phyloP scores from a whole-genome alignment of 2,329 filamentous ascomycete species.

The Tolypocladium album region DNA sequence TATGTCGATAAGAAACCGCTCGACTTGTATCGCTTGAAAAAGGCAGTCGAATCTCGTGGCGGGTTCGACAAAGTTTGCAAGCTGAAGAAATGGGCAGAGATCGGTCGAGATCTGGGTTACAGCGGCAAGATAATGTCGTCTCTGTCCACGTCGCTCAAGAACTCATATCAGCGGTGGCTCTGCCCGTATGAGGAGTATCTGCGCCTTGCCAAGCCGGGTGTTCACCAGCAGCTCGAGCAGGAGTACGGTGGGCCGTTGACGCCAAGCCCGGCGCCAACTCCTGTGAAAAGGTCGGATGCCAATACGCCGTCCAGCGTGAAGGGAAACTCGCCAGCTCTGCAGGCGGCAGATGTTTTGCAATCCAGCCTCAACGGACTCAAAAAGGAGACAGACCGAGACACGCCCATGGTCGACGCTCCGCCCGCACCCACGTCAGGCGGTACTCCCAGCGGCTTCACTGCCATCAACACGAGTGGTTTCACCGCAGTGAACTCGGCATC shows the following conservation, averaged over 20 bases:
- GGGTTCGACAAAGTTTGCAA: constrained; percentile 97
- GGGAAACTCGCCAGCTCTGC: constrained; percentile 56
- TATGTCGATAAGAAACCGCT: constrained; percentile 97
- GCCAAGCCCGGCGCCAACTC: constrained; percentile 57
- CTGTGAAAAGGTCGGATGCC: constrained; percentile 55
- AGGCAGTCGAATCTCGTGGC: constrained; percentile 87
- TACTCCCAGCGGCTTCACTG: constrained; percentile 48
- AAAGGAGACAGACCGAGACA: constrained; percentile 36
- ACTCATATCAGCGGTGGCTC: constrained; percentile 95
- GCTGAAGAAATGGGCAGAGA: constrained; percentile 97
- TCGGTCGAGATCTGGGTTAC: constrained; percentile 90
- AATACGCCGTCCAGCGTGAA: constrained; percentile 48
- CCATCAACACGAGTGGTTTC: constrained; percentile 51
- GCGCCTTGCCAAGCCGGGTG: constrained; percentile 79
- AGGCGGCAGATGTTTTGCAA: constrained; percentile 43
- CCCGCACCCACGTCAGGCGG: constrained; percentile 24
- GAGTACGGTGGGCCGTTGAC: constrained; percentile 91
- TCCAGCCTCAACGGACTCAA: constrained; percentile 34
- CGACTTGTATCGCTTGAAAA: constrained; percentile 91
- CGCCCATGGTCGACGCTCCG: constrained; percentile 34
- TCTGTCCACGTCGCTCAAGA: constrained; percentile 92
- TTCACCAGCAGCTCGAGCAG: constrained; percentile 89
- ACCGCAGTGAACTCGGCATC: constrained; percentile 65
- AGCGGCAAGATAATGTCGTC: constrained; percentile 99
- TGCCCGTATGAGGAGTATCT: constrained; percentile 95